phyloP scores from a whole-genome alignment of 345 rosid genomes.

The Cochlearia excelsa region DNA sequence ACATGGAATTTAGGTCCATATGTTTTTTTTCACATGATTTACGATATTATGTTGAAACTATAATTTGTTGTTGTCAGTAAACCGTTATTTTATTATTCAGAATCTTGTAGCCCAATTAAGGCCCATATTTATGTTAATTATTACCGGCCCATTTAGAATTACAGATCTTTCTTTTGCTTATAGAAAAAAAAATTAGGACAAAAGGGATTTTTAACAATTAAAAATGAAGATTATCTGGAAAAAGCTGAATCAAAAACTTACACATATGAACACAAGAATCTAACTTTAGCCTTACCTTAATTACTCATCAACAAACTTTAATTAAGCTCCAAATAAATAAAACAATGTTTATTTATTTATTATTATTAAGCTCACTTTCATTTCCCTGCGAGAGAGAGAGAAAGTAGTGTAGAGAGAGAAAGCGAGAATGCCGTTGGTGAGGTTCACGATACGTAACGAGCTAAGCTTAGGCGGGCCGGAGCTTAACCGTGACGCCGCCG shows the following conservation, averaged over 20 bases:
- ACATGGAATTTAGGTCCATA: conserved; percentile 37
- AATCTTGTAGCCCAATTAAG: neutral
- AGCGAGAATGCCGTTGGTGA: conserved; percentile 71
- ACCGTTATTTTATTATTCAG: too few relatives aligned
- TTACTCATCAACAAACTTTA: too few relatives aligned
- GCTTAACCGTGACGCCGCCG: conserved; percentile 49
- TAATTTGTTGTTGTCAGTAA: neutral
- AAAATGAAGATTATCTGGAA: too few relatives aligned
- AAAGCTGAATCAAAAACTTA: too few relatives aligned
- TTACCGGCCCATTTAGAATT: neutral
- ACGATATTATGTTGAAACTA: conserved; percentile 7
- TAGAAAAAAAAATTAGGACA: too few relatives aligned
- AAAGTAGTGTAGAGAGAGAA: conserved; percentile 3
- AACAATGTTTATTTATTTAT: conserved; percentile 2
- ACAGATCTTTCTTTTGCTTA: too few relatives aligned
- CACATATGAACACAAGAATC: too few relatives aligned
- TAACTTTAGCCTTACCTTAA: too few relatives aligned
- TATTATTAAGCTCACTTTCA: neutral
- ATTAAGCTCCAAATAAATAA: conserved; percentile 8
- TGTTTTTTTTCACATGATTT: conserved; percentile 34
- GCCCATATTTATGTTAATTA: neutral
- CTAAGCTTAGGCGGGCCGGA: conserved; percentile 63
- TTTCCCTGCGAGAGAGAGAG: conserved; percentile 10
- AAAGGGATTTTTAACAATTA: too few relatives aligned
- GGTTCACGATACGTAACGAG: conserved; percentile 77